Percentiles rank a stretch among this genome's conserved stretches.
Evolutionary conservation across 208 protist species (phyloP).

Genomic region (Trypanosoma melophagium): DNA sequence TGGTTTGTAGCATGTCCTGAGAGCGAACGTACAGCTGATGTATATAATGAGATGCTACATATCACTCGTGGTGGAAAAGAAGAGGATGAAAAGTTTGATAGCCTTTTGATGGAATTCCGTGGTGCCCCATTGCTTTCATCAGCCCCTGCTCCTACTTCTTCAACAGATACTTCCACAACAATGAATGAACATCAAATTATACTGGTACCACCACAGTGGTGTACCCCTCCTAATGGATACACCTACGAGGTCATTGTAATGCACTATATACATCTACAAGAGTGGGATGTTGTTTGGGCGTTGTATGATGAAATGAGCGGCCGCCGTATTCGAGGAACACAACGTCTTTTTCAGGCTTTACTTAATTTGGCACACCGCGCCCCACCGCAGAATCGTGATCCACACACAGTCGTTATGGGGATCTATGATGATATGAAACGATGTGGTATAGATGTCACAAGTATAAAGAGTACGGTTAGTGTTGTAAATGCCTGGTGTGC

Average conservation of each 20-base stretch:
- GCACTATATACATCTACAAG: conserved; percentile 51
- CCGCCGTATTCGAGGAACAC: conserved; percentile 43
- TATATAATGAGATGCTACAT: conserved; percentile 83
- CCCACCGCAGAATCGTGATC: conserved; percentile 36
- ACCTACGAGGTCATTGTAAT: conserved; percentile 78
- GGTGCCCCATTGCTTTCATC: conserved; percentile 30
- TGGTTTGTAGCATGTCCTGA: conserved; percentile 65
- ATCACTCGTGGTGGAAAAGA: conserved; percentile 45
- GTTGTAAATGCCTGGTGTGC: conserved; percentile 79
- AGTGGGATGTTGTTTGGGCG: conserved; percentile 73
- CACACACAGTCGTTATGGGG: conserved; percentile 44
- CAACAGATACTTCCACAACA: too few relatives aligned
- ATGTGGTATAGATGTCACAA: conserved; percentile 50
- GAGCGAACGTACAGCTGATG: conserved; percentile 37
- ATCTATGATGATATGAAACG: conserved; percentile 64
- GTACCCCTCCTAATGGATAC: conserved; percentile 48
- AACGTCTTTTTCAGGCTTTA: conserved; percentile 56
- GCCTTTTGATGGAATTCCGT: conserved; percentile 51
- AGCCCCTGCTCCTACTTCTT: too few relatives aligned
- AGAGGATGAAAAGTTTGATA: conserved; percentile 50
- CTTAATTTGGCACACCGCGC: conserved; percentile 43
- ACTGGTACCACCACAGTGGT: conserved; percentile 48
- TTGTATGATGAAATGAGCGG: conserved; percentile 70
- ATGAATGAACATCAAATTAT: not conserved
- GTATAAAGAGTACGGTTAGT: conserved; percentile 47